Evolutionary conservation across 352 stramenopile species (phyloP).

Genomic region (Hyaloperonospora brassicae): DNA sequence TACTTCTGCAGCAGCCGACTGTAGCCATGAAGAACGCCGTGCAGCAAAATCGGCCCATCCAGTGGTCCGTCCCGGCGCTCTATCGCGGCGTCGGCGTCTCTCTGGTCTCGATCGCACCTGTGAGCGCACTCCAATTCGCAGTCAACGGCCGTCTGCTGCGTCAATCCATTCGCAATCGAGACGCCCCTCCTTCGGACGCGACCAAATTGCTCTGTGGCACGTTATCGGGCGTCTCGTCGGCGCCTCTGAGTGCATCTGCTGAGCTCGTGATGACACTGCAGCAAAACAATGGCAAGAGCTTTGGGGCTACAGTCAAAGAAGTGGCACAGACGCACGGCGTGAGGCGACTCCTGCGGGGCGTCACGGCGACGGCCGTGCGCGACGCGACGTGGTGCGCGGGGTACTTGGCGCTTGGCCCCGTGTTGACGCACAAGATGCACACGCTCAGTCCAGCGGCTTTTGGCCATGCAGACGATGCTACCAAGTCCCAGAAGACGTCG

Average conservation of each 20-base stretch:
- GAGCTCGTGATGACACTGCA: slow-evolving; percentile 85
- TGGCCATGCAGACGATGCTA: slow-evolving; percentile 37
- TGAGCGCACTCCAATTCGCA: slow-evolving; percentile 75
- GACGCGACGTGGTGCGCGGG: slow-evolving; percentile 71
- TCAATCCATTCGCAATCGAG: slow-evolving; percentile 13
- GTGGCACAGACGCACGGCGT: slow-evolving; percentile 40
- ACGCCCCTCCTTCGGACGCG: slow-evolving; percentile 25
- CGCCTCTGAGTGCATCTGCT: slow-evolving; percentile 54
- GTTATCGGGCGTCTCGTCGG: slow-evolving; percentile 52
- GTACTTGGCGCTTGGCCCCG: slow-evolving; percentile 67
- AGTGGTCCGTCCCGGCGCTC: slow-evolving; percentile 48
- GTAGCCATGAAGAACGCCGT: slow-evolving; percentile 82
- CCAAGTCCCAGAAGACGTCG: slow-evolving; percentile 51
- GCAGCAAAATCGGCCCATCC: slow-evolving; percentile 65
- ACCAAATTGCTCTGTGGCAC: slow-evolving; percentile 58
- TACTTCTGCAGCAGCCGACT: slow-evolving; percentile 76
- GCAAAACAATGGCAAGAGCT: slow-evolving; percentile 71
- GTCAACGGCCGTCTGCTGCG: slow-evolving; percentile 64
- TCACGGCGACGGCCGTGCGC: slow-evolving; percentile 52
- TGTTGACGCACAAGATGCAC: slow-evolving; percentile 64
- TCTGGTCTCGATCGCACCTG: slow-evolving; percentile 66
- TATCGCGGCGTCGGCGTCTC: slow-evolving; percentile 77
- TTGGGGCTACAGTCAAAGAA: slow-evolving; percentile 50
- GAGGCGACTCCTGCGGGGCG: slow-evolving; percentile 45
- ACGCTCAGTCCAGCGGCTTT: slow-evolving; percentile 42